Evolutionary conservation across 192 early-diverging fungal species (phyloP).

Genomic region (Coemansia pectinata): DNA sequence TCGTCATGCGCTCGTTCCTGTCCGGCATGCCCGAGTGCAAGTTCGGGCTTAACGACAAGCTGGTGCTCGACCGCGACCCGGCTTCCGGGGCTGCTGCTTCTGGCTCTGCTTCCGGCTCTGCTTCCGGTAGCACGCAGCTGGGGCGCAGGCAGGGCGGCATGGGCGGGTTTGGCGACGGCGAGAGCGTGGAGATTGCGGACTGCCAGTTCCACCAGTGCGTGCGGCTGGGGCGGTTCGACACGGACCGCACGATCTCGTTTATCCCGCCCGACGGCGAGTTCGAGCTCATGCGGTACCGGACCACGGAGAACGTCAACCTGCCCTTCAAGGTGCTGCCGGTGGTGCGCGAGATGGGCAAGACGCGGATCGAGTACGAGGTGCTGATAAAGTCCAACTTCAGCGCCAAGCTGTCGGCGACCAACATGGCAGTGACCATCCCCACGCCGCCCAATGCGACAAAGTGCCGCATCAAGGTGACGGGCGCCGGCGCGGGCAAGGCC

Average conservation of each 20-base stretch:
- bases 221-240: constrained; percentile 87
- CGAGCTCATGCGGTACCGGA: constrained; percentile 95
- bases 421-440: constrained; percentile 85
- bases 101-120: not conserved
- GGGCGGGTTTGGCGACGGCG: constrained; percentile 34
- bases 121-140: not conserved
- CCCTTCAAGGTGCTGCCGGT: constrained; percentile 95
- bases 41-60: constrained; percentile 94
- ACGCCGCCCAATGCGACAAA: constrained; percentile 88
- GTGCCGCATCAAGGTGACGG: constrained; percentile 74
- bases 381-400: constrained; percentile 88
- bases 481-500: constrained; percentile 72
- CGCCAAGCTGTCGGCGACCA: constrained; percentile 84
- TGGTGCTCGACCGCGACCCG: constrained; percentile 80
- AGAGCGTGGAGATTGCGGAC: constrained; percentile 91
- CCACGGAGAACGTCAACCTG: constrained; percentile 93
- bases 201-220: constrained; percentile 99
- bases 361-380: constrained; percentile 86
- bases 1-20: constrained; percentile 93
- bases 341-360: constrained; percentile 81
- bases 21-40: constrained; percentile 98
- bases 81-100: constrained; percentile 5
- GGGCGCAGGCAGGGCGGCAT: constrained; percentile 21
- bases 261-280: constrained; percentile 97
- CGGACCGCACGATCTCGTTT: constrained; percentile 92